Evolutionary conservation across 75 land plant genomes (phyloP), one percentile per base, ranked within the genome.

Genomic region (Pseudotsuga menziesii): DNA sequence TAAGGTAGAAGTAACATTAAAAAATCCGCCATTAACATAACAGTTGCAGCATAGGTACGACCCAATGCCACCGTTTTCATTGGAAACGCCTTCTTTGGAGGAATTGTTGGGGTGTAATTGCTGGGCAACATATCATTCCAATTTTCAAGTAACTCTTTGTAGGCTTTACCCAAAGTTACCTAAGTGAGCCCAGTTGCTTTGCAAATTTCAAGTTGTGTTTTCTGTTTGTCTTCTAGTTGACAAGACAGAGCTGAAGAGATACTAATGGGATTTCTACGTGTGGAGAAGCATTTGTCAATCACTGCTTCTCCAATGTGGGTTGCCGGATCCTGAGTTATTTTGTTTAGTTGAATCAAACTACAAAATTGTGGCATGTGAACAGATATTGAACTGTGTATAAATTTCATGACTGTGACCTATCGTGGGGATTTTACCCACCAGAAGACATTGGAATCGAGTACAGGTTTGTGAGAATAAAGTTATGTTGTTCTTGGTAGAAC

Each of bases 331-430:
- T 93, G 74, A 59, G 96, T 93, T 76, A 88, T 82, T 82, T 91
- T 88, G 77, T 88, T 88, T n/a, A 93, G 85, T 75, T 93, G 92
- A 29, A 93, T 92, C 23, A 93, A 88, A 32, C 81, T 93, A 81
- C 96, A 93, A 64, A 93, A 93, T 57, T 94, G 76, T 13, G 96
- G 94, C 96, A 93, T 93, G 81, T 93, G 94, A 61, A 91, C 96
- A 26, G 96, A 77, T 62, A 93, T 93, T 0, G 96, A 93, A 76
- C 91, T 93, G 85, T 91, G n/a, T n/a, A n/a, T n/a, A n/a, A n/a
- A n/a, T n/a, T n/a, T n/a, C n/a, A n/a, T n/a, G n/a, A n/a, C n/a
- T n/a, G n/a, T n/a, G n/a, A n/a, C n/a, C n/a, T n/a, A n/a, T n/a
- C n/a, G n/a, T n/a, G n/a, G n/a, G n/a, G n/a, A n/a, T n/a, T n/a